phyloP scores from a whole-genome alignment of 2,329 filamentous ascomycete genomes.

The Nannizziopsis arthrosporioides region DNA sequence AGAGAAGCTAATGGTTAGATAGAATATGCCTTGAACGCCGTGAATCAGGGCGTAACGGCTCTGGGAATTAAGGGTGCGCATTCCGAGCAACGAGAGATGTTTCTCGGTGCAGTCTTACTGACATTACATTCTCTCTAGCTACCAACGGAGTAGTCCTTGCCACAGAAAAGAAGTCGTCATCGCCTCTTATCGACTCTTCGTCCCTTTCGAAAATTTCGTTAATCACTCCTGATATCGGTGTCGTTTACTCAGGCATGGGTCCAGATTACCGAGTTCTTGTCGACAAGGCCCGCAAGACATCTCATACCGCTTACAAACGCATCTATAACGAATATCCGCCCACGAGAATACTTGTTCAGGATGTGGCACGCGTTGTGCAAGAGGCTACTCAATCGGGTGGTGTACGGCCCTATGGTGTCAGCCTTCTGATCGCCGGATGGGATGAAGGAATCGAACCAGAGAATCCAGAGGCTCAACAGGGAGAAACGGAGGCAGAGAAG shows the following conservation, averaged over 20 bases:
- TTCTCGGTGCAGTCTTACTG: not conserved
- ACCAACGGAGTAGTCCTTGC: constrained; percentile 98
- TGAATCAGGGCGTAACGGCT: constrained; percentile 97
- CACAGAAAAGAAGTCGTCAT: constrained; percentile 98
- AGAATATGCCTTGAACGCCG: constrained; percentile 99
- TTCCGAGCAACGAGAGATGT: no score
- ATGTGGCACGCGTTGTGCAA: constrained; percentile 95
- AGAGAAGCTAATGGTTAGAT: constrained; percentile 18
- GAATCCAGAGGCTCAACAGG: constrained; percentile 50
- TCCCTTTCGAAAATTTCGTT: constrained; percentile 95
- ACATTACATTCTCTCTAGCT: constrained; percentile 43
- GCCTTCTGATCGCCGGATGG: constrained; percentile 90
- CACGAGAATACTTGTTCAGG: constrained; percentile 96
- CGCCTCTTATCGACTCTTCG: constrained; percentile 85
- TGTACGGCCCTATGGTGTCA: constrained; percentile 93
- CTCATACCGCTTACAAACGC: constrained; percentile 96
- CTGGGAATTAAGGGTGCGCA: constrained; percentile 86
- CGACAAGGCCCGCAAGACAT: constrained; percentile 95
- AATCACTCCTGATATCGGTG: constrained; percentile 97
- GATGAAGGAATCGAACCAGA: constrained; percentile 92
- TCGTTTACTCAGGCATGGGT: constrained; percentile 99
- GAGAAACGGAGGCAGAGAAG: constrained; percentile 46
- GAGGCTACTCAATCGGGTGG: constrained; percentile 97
- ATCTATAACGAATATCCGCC: constrained; percentile 99
- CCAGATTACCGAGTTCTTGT: constrained; percentile 96